Evolutionary conservation across 148 eudicot genomes (phyloP).

Genomic region (Heliosperma pusillum): DNA sequence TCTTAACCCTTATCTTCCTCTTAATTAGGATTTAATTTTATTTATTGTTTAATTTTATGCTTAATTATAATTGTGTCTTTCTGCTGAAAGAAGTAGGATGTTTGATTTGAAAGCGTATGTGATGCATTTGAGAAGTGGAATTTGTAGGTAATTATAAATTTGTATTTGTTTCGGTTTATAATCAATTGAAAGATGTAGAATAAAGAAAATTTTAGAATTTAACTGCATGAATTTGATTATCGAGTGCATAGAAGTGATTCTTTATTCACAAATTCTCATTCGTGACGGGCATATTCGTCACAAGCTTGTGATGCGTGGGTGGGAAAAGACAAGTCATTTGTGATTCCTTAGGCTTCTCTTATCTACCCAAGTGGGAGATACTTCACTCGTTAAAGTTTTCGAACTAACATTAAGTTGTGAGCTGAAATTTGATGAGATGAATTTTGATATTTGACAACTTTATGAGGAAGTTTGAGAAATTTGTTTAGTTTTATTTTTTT

Average conservation of each 20-base stretch:
- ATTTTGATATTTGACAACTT: background rate
- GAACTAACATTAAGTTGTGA: background rate
- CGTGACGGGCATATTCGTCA: too few relatives aligned
- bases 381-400: background rate
- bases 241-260: background rate
- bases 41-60: background rate
- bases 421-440: background rate
- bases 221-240: background rate
- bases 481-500: too few relatives aligned
- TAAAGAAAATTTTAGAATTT: background rate
- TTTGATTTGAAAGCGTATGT: too few relatives aligned
- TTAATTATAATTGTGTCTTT: too few relatives aligned
- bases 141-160: background rate
- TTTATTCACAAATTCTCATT: too few relatives aligned
- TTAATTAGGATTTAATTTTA: background rate
- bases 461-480: background rate
- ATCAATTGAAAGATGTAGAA: background rate
- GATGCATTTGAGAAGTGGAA: background rate
- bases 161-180: background rate
- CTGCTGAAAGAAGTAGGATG: too few relatives aligned
- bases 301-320: too few relatives aligned
- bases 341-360: too few relatives aligned
- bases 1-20: background rate
- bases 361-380: too few relatives aligned
- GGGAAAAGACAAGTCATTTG: too few relatives aligned